phyloP scores from a whole-genome alignment of 108 stramenopile genomes.

The Pseudonitzschia pungens region DNA sequence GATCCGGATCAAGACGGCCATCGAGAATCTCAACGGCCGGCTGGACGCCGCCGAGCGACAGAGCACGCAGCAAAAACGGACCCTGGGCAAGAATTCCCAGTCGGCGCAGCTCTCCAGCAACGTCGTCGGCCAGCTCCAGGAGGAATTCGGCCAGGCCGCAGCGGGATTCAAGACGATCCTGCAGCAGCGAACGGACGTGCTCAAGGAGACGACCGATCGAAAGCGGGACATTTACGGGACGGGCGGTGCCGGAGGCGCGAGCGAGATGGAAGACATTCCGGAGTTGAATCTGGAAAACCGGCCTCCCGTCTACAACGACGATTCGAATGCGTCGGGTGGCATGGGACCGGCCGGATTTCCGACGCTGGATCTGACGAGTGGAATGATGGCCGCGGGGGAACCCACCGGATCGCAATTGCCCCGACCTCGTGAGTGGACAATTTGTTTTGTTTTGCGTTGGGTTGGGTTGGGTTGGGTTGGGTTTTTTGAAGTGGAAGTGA shows the following conservation, averaged over 20 bases:
- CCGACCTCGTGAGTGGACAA: conserved; percentile 56
- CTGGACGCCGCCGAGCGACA: conserved; percentile 64
- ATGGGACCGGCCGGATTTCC: conserved; percentile 48
- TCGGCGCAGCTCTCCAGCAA: conserved; percentile 81
- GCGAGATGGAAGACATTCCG: conserved; percentile 45
- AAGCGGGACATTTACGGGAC: conserved; percentile 72
- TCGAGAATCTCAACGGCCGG: conserved; percentile 74
- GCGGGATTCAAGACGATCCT: conserved; percentile 79
- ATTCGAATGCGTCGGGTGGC: background rate
- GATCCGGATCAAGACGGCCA: conserved; percentile 68
- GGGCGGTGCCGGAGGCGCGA: too few relatives aligned
- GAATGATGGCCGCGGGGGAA: conserved; percentile 63
- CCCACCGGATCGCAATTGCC: conserved; percentile 49
- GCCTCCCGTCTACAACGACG: conserved; percentile 57
- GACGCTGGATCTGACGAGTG: conserved; percentile 81
- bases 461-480: background rate
- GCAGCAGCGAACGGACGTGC: conserved; percentile 73
- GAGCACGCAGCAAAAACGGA: conserved; percentile 64
- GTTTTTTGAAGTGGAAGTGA: too few relatives aligned
- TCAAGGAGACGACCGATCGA: conserved; percentile 74
- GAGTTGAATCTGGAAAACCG: conserved; percentile 67
- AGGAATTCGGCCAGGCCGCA: conserved; percentile 79
- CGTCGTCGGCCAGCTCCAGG: conserved; percentile 70
- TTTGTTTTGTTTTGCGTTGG: background rate
- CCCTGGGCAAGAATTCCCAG: conserved; percentile 72